Percentiles rank a stretch among this genome's conserved stretches.
Conservation (phyloP, 257 asterid genomes). For the Solanum piurae region DNA sequence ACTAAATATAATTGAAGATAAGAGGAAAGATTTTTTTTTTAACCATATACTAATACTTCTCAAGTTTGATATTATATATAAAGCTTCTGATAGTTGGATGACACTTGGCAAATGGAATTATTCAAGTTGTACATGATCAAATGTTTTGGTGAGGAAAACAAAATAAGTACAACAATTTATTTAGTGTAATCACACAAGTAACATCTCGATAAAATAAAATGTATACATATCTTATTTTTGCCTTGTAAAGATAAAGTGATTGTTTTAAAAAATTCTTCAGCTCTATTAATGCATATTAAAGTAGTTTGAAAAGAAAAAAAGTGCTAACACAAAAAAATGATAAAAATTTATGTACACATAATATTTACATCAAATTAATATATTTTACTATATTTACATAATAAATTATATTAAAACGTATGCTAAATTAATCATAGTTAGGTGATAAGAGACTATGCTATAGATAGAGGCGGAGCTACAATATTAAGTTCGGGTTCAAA, state of each 20-base stretch:
- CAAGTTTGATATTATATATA: neutral
- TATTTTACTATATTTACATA: neutral
- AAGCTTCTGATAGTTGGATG: neutral
- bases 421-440: neutral
- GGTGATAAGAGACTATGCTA: neutral
- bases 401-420: neutral
- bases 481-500: neutral
- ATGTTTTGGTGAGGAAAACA: neutral
- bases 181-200: neutral
- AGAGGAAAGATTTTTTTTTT: neutral
- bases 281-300: neutral
- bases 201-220: fast-evolving
- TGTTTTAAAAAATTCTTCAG: neutral
- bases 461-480: neutral
- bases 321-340: neutral
- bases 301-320: neutral
- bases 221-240: neutral
- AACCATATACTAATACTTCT: neutral
- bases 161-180: neutral
- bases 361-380: neutral
- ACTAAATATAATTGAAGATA: neutral
- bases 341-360: neutral
- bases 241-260: fast-evolving
- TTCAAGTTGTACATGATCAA: neutral
- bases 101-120: neutral